These are phyloP conservation scores for Apiotrichum montevideense DNA, from an alignment of 1,284 basidiomycete species.

Conservation along the genomic window DNA sequence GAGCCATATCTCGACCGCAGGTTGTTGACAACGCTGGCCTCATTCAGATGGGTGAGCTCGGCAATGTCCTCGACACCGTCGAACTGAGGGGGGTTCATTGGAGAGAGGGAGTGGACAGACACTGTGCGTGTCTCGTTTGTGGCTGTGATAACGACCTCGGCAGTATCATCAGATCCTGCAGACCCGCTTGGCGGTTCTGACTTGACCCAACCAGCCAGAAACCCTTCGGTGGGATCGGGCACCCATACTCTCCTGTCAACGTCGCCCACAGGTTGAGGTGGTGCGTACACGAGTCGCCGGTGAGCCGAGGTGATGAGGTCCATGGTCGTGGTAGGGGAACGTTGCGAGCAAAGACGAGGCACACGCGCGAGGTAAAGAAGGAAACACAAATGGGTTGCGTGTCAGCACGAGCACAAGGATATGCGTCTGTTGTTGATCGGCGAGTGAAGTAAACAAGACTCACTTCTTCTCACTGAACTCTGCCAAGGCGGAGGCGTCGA, in stretches of 20 bases:
- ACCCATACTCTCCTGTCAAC: constrained; percentile 43
- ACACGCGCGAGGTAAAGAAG: background rate
- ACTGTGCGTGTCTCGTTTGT: constrained; percentile 53
- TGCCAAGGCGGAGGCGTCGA: constrained; percentile 72
- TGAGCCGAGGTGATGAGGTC: constrained; percentile 10
- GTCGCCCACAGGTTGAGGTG: constrained; percentile 2
- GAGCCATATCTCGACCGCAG: constrained; percentile 84
- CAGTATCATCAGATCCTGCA: constrained; percentile 23
- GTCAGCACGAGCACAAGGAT: background rate
- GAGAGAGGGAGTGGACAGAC: constrained; percentile 70
- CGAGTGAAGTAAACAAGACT: constrained; percentile 12
- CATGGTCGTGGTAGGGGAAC: background rate
- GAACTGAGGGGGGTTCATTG: constrained; percentile 99
- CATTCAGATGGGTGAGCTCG: constrained; percentile 94
- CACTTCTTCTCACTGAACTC: constrained; percentile 92
- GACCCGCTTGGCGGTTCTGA: constrained; percentile 26
- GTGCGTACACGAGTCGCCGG: constrained; percentile 4
- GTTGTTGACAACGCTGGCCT: constrained; percentile 98
- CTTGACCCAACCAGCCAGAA: constrained; percentile 46
- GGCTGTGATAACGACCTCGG: constrained; percentile 41
- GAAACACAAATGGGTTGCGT: background rate
- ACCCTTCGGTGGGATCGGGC: constrained; percentile 39
- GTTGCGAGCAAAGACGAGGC: background rate
- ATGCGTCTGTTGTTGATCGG: background rate
- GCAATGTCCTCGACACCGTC: constrained; percentile 98